phyloP scores from a whole-genome alignment of 768 basidiomycete species.

The Trametes sanguinea region DNA sequence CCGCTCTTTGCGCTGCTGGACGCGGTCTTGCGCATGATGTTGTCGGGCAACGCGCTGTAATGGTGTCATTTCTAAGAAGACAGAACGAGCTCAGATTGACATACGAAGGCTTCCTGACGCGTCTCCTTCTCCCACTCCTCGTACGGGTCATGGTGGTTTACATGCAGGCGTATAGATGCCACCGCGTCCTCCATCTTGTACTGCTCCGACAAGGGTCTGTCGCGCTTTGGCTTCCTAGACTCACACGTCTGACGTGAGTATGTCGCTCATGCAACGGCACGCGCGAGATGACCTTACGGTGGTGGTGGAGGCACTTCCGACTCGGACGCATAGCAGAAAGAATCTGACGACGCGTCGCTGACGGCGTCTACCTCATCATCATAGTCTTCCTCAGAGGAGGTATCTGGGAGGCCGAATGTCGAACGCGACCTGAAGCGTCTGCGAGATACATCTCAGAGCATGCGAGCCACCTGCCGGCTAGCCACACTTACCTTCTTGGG shows the following conservation, averaged over 20 bases:
- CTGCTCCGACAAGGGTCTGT: slow-evolving; percentile 35
- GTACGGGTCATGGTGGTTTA: slow-evolving; percentile 47
- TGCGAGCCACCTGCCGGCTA: background rate
- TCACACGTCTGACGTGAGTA: background rate
- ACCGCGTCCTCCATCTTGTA: slow-evolving; percentile 46
- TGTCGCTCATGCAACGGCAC: background rate
- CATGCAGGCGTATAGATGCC: slow-evolving; percentile 46
- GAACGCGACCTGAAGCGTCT: slow-evolving; percentile 41
- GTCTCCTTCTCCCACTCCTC: slow-evolving; percentile 55
- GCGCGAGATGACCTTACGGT: slow-evolving; percentile 37
- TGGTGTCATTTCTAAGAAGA: background rate
- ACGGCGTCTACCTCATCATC: slow-evolving; percentile 45
- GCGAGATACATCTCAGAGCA: slow-evolving; percentile 10
- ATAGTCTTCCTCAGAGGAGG: slow-evolving; percentile 45
- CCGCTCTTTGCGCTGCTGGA: slow-evolving; percentile 23
- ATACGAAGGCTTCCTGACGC: slow-evolving; percentile 48
- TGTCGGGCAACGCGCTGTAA: slow-evolving; percentile 43
- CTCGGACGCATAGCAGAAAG: slow-evolving; percentile 47
- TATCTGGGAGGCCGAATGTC: slow-evolving; percentile 59
- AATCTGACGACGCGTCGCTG: slow-evolving; percentile 38
- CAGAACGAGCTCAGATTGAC: slow-evolving; percentile 11
- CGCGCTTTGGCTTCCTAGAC: slow-evolving; percentile 26
- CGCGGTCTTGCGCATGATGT: slow-evolving; percentile 26
- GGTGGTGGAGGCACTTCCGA: slow-evolving; percentile 38
- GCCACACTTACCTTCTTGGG: slow-evolving; percentile 35